Evolutionary conservation across 1,284 basidiomycete genomes (phyloP).

Genomic region (Ceratobasidium sp.): DNA sequence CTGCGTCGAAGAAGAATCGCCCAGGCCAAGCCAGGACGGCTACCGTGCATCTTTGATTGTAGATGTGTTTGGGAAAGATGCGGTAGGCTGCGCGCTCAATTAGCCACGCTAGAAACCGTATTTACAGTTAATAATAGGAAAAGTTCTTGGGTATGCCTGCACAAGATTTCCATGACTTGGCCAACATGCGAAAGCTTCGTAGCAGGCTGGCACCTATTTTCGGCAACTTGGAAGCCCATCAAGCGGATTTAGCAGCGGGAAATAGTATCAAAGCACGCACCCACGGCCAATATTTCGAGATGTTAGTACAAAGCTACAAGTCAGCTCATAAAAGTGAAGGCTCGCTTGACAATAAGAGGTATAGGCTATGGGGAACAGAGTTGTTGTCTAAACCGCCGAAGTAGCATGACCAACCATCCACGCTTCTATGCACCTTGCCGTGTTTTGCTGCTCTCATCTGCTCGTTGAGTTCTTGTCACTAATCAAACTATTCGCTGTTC

Average conservation of each 20-base stretch:
- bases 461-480: not conserved
- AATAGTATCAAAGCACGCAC: slow-evolving; percentile 14
- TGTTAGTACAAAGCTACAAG: slow-evolving; percentile 22
- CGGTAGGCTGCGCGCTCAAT: not conserved
- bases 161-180: not conserved
- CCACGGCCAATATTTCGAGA: slow-evolving; percentile 28
- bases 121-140: not conserved
- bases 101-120: not conserved
- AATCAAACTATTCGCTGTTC: not conserved
- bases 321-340: slow-evolving; percentile 7
- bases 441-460: too few relatives aligned
- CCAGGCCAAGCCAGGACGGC: not conserved
- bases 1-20: slow-evolving; percentile 19
- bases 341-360: slow-evolving; percentile 20
- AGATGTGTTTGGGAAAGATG: slow-evolving; percentile 24
- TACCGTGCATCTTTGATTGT: slow-evolving; percentile 10
- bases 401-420: not conserved
- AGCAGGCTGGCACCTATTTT: slow-evolving; percentile 9
- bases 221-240: slow-evolving; percentile 17
- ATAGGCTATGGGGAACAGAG: slow-evolving; percentile 31
- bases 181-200: slow-evolving; percentile 9
- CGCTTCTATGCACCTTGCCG: too few relatives aligned
- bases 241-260: slow-evolving; percentile 3
- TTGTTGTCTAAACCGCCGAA: not conserved
- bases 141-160: slow-evolving; percentile 14